Evolutionary conservation across 257 asterid genomes (phyloP), one percentile per base, ranked within the genome.

Genomic region (Rauvolfia tetraphylla): DNA sequence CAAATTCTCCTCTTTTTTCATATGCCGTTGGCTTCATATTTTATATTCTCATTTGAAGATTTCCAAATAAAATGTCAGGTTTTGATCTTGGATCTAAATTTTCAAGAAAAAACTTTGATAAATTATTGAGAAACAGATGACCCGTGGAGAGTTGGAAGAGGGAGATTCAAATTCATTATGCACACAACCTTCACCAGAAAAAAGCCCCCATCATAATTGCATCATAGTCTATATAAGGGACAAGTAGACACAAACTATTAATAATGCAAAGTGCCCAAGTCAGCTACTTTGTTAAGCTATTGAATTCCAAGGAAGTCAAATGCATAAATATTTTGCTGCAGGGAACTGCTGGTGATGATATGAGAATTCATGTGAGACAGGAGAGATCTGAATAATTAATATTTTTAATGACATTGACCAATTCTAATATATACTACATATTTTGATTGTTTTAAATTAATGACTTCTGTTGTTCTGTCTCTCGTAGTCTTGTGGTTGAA

Each of bases 241-340:
- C 76, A 79, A 58, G 73, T 75, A 76, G 42, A 13, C 42, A 54
- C 2, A 20, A 3, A 22, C 31, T 7, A 29, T 70, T 67, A 56
- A 44, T 75, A 51, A 38, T 38, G 13, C 46, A 39, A 59, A 65
- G 62, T 14, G 18, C 72, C 7, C 34, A 69, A 69, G 74, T 80
- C 80, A 75, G 39, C 70, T 61, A 75, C 77, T 75, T 75, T 80
- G 67, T 61, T 46, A 44, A 48, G 73, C 79, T 70, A 75, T 75
- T 51, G 56, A 75, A 62, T 39, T 74, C 70, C 15, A 51, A 57
- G 11, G 51, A 76, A 71, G 80, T 80, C 83, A 71, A 75, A 75
- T 38, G 56, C 69, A 79, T 15, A 67, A 68, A 71, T 80, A 62
- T 61, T 70, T 8, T n/a, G 62, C 58, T 57, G 36, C 34, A 71